A percentile compares a stretch with the other conserved stretches of the same genome.
Evolutionary conservation across 257 asterid species (phyloP).

Genomic region (Capsicum chinense): DNA sequence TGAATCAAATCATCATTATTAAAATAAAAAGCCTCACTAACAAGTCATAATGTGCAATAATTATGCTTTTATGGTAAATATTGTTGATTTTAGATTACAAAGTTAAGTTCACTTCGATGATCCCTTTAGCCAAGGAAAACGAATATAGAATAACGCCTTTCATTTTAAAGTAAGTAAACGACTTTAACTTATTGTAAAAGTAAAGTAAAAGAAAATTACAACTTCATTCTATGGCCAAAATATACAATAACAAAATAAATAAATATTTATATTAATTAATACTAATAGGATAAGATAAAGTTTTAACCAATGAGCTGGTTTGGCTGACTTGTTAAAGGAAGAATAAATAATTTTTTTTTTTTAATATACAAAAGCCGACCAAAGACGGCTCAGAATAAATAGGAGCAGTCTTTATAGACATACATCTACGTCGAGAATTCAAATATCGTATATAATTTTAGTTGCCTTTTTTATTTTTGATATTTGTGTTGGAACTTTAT

Average conservation of each 20-base stretch:
- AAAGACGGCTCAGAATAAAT: neutral
- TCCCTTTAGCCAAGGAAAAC: neutral
- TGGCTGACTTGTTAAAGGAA: neutral
- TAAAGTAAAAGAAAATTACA: constrained; percentile 18
- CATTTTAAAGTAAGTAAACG: constrained; percentile 1
- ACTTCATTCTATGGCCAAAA: neutral
- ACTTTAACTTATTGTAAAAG: constrained; percentile 9
- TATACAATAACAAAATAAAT: no score
- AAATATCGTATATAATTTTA: no score
- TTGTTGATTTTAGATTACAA: neutral
- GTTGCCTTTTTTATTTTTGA: no score
- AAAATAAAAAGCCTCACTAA: neutral
- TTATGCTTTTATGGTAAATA: neutral
- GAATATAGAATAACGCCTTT: constrained; percentile 3
- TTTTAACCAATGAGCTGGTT: neutral
- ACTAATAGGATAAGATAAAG: neutral
- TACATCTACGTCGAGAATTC: no score
- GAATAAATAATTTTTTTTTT: no score
- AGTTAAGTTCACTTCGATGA: neutral
- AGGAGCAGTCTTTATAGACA: neutral
- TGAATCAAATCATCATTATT: neutral
- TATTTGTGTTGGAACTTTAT: no score
- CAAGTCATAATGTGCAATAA: neutral
- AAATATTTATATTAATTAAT: neutral
- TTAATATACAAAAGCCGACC: neutral